Evolutionary conservation across 768 basidiomycete species (phyloP), one percentile per base, ranked within the genome.

Genomic region (Lactifluus rugatus): DNA sequence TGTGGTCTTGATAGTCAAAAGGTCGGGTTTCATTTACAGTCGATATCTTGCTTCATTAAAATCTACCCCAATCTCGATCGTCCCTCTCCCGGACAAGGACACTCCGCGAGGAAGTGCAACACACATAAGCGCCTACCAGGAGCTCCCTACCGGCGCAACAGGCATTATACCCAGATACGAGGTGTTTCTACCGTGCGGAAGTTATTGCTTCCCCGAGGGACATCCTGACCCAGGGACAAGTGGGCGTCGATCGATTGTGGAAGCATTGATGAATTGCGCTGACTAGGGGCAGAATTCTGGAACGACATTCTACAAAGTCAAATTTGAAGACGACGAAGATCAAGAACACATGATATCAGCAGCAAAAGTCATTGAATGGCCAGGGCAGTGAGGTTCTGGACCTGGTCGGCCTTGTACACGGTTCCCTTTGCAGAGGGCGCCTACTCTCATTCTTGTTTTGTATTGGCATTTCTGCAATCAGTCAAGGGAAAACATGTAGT

Each of bases 131-230:
- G 76, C 81, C 4, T 89, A 89, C 67, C 86, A 81, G 46, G 83
- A 84, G 62, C 92, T 89, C 67, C 72, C 79, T 23, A 72, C 79
- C 0, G 84, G 88, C 3, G 82, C 85, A 21, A 86, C 78, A 0
- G 79, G 90, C 88, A 1, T 73, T 92, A n/a, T 93, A 91, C 70
- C 90, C 90, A 0, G 90, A 93, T 66, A 93, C 90, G 0, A 92
- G 88, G 64, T 90, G 87, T 68, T 93, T 93, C 74, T 93, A 93
- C 66, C 85, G 87, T 26, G 90, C 90, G 7, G 86, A 89, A 66
- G 89, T 93, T 6, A 76, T 89, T 48, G 76, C 81, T n/a, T 80
- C 81, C 11, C 89, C 87, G 5, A 72, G 65, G 48, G 78, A 78
- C 51, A 66, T 73, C 28, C 71, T 68, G 25, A 68, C 71, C 0